Base-by-base conservation (phyloP, 495 filamentous ascomycete genomes). In the Astrothelium macrocarpum region DNA sequence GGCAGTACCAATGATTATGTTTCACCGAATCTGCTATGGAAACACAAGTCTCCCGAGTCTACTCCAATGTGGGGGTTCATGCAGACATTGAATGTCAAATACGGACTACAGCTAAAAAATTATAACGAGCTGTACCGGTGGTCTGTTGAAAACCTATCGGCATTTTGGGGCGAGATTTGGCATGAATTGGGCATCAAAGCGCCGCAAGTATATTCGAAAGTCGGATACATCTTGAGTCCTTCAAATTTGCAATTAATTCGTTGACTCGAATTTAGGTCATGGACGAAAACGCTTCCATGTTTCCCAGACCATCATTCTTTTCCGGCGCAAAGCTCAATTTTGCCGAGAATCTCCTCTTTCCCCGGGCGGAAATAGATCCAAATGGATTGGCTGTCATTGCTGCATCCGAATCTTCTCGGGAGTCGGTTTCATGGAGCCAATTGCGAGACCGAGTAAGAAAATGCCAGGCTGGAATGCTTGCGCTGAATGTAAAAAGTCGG, bases 151-250 rank as follows among this genome's bases (percentile, higher is more conserved):
- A 82, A 95, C 68, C 79, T 90, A 26, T 80, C 84, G 12, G 73
- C 80, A 7, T 94, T 96, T 70, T 98, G 94, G 94, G 85, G 79
- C 23, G 85, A 94, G 66, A 82, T 92, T 9, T 97, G 91, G 91
- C 76, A 87, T 49, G 94, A 87, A 72, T 87, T 85, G 4, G 84
- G 85, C 39, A 82, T 97, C 67, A 83, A 79, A 61, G 82, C 88
- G 18, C 87, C 88, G n/a, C 74, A 75, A 66, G 75, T 78, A 2
- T 91, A 85, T 72, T 74, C 80, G 16, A 72, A 80, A 66, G 88
- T 90, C 71, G 70, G 80, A 25, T 42, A 20, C 16, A 3, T 5
- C 25, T 9, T 29, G 9, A 26, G 29, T 9, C 9, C n/a, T 25
- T 20, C 32, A 2, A 32, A 18, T 23, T 7, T 14, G 74, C 23